phyloP scores from a whole-genome alignment of 2,329 filamentous ascomycete genomes.

The Apiospora hydei region DNA sequence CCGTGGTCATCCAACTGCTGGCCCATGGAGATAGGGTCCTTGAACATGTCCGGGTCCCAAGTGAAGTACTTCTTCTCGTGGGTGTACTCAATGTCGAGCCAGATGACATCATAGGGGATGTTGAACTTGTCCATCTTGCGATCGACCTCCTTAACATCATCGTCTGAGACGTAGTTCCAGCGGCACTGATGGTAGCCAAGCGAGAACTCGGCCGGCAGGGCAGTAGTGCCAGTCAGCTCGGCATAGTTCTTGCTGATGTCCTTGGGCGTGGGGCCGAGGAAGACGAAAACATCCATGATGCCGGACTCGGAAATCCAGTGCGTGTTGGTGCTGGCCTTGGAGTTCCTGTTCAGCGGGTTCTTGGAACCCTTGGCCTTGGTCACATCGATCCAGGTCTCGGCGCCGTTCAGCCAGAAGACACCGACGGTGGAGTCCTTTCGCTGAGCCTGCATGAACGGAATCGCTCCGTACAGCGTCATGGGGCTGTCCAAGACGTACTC shows the following conservation, averaged over 20 bases:
- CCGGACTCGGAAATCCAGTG: slow-evolving; percentile 98
- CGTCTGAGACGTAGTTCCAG: slow-evolving; percentile 98
- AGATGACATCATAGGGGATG: slow-evolving; percentile 98
- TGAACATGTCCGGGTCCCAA: slow-evolving; percentile 90
- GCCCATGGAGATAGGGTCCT: slow-evolving; percentile 85
- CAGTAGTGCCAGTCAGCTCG: slow-evolving; percentile 89
- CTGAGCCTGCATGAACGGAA: slow-evolving; percentile 98
- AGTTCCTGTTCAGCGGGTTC: slow-evolving; percentile 75
- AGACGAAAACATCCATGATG: slow-evolving; percentile 89
- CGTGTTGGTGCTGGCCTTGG: slow-evolving; percentile 81
- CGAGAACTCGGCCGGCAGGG: slow-evolving; percentile 90
- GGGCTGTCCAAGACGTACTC: slow-evolving; percentile 97
- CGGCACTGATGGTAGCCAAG: slow-evolving; percentile 97
- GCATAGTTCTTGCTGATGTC: slow-evolving; percentile 84
- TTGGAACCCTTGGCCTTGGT: slow-evolving; percentile 76
- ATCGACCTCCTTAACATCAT: slow-evolving; percentile 96
- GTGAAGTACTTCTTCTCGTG: slow-evolving; percentile 98
- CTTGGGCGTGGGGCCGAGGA: slow-evolving; percentile 86
- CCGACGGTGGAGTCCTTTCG: slow-evolving; percentile 92
- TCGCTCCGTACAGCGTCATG: slow-evolving; percentile 98
- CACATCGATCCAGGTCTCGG: slow-evolving; percentile 97
- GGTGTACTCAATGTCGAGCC: slow-evolving; percentile 98
- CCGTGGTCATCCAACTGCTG: slow-evolving; percentile 85
- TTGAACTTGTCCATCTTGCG: slow-evolving; percentile 93
- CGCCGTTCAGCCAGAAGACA: slow-evolving; percentile 96